Evolutionary conservation across 768 basidiomycete species (phyloP).

Genomic region (Lentinus brumalis): DNA sequence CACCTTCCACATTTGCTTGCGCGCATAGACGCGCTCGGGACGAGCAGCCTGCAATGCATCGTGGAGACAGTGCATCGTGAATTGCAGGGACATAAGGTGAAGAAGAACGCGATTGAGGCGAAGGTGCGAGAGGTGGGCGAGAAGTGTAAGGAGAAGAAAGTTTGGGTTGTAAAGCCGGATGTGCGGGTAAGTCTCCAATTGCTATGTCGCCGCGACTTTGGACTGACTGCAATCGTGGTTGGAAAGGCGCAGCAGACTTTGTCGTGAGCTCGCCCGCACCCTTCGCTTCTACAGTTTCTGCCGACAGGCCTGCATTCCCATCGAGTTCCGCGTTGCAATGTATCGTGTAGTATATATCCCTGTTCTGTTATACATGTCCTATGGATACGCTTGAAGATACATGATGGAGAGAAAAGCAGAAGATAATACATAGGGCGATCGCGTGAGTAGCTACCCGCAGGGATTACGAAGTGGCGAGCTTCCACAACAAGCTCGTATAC

Average conservation of each 20-base stretch:
- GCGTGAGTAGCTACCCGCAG: no score
- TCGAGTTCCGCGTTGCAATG: not conserved
- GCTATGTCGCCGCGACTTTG: not conserved
- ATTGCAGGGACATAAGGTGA: conserved; percentile 67
- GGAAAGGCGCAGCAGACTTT: conserved; percentile 15
- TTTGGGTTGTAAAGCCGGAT: conserved; percentile 68
- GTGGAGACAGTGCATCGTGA: conserved; percentile 76
- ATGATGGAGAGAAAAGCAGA: conserved; percentile 9
- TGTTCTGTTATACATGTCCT: not conserved
- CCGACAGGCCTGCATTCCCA: no score
- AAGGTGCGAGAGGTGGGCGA: conserved; percentile 78
- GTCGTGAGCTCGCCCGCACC: not conserved
- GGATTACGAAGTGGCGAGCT: conserved; percentile 35
- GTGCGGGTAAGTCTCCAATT: conserved; percentile 22
- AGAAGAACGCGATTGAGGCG: conserved; percentile 82
- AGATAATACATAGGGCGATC: not conserved
- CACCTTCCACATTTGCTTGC: conserved; percentile 61
- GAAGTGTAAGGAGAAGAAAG: conserved; percentile 70
- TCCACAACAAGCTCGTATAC: conserved; percentile 38
- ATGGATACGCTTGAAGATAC: not conserved
- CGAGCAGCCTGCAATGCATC: conserved; percentile 63
- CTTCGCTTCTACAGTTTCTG: no score
- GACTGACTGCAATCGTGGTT: not conserved
- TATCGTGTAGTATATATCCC: conserved; percentile 9
- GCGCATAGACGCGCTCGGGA: conserved; percentile 63